Evolutionary conservation across 2,329 filamentous ascomycete species (phyloP).

Genomic region (Colletotrichum chrysophilum): DNA sequence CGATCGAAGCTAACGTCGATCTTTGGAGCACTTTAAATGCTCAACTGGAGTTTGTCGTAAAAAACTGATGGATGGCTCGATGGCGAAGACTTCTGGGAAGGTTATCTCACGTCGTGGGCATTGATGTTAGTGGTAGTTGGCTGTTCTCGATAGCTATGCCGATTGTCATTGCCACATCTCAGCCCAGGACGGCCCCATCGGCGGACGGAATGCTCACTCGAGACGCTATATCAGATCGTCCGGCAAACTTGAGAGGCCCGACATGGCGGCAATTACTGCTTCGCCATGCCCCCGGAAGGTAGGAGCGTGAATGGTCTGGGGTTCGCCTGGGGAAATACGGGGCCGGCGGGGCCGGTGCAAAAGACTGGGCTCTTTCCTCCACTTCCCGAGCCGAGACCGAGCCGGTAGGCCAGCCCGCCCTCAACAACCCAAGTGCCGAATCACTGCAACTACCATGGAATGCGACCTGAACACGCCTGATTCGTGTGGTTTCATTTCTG

Average conservation of each 20-base stretch:
- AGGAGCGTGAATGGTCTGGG: neutral
- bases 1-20: neutral
- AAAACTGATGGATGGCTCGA: neutral
- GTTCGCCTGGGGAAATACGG: neutral
- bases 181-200: neutral
- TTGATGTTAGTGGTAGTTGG: neutral
- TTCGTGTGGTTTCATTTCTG: neutral
- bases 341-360: conserved; percentile 6
- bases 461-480: neutral
- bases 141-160: neutral
- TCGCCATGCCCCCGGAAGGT: neutral
- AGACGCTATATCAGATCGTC: neutral
- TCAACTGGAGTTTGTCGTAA: neutral
- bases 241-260: neutral
- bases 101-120: neutral
- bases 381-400: conserved; percentile 13
- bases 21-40: too few species aligned
- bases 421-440: neutral
- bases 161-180: neutral
- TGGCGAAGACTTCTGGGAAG: neutral
- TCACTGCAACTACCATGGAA: neutral
- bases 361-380: neutral
- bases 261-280: neutral
- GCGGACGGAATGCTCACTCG: neutral
- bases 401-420: neutral